Conservation (phyloP, 1,284 basidiomycete species). For the Tylopilus orsonianus region DNA sequence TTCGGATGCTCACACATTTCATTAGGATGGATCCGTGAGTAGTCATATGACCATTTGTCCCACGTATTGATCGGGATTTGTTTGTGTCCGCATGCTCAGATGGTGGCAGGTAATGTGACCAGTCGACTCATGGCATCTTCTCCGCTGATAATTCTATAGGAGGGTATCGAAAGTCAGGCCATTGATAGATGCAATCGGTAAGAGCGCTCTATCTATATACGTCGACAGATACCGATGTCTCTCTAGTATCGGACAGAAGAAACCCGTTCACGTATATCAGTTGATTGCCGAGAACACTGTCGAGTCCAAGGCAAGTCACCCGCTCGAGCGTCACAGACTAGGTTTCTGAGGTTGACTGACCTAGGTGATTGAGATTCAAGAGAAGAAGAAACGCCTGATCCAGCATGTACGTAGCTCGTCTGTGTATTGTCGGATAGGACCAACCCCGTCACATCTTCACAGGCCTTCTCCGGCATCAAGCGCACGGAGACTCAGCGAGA, state of each 20-base stretch:
- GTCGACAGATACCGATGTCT: slow-evolving; percentile 3
- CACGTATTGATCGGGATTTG: slow-evolving; percentile 12
- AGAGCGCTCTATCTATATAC: slow-evolving; percentile 7
- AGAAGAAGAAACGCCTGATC: slow-evolving; percentile 72
- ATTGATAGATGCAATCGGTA: slow-evolving; percentile 77
- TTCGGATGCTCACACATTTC: slow-evolving; percentile 7
- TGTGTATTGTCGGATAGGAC: background rate
- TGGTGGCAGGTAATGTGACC: slow-evolving; percentile 64
- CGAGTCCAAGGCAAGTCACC: slow-evolving; percentile 64
- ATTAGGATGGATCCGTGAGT: slow-evolving; percentile 82
- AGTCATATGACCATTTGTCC: slow-evolving; percentile 1
- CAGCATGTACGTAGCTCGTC: slow-evolving; percentile 49
- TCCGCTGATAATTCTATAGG: slow-evolving; percentile 39
- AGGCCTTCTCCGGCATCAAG: slow-evolving; percentile 81
- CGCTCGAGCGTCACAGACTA: background rate
- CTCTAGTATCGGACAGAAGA: slow-evolving; percentile 77
- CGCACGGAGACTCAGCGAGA: slow-evolving; percentile 66
- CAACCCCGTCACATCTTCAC: slow-evolving; percentile 7
- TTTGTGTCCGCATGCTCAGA: slow-evolving; percentile 33
- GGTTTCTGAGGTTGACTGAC: background rate
- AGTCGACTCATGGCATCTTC: background rate
- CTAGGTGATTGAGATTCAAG: slow-evolving; percentile 80
- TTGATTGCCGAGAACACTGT: slow-evolving; percentile 86
- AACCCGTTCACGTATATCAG: slow-evolving; percentile 82
- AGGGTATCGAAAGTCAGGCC: slow-evolving; percentile 87